Evolutionary conservation across 148 eudicot species (phyloP).

Genomic region (Polygonum maritimum): DNA sequence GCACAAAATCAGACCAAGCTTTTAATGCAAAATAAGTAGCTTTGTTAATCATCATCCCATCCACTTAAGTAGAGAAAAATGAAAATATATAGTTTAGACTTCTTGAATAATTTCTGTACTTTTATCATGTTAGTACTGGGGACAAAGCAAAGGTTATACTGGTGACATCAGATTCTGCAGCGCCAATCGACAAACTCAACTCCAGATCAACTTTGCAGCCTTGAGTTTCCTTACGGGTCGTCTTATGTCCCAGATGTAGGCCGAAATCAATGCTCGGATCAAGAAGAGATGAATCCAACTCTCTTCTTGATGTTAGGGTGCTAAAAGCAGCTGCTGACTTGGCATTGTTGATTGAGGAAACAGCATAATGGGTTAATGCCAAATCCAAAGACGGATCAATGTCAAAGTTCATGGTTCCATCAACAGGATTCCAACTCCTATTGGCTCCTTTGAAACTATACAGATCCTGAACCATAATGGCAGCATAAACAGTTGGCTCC

Average conservation of each 20-base stretch:
- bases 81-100: no score
- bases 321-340: conserved; percentile 14
- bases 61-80: no score
- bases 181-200: conserved; percentile 48
- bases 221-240: conserved; percentile 12
- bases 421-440: conserved; percentile 21
- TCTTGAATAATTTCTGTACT: no score
- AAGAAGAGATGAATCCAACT: conserved; percentile 17
- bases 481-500: conserved; percentile 17
- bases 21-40: not conserved
- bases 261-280: conserved; percentile 30
- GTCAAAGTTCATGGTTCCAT: conserved; percentile 13
- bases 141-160: conserved; percentile 25
- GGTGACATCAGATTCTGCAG: conserved; percentile 50
- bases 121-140: no score
- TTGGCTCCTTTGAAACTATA: conserved; percentile 20
- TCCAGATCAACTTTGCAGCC: conserved; percentile 43
- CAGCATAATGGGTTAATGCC: conserved; percentile 26
- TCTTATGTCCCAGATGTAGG: conserved; percentile 14
- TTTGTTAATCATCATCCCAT: not conserved
- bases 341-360: conserved; percentile 12
- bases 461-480: conserved; percentile 15
- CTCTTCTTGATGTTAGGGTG: conserved; percentile 22
- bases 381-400: conserved; percentile 33
- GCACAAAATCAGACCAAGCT: not conserved